phyloP scores from a whole-genome alignment of 495 filamentous ascomycete genomes.

The Glarea lozoyensis region DNA sequence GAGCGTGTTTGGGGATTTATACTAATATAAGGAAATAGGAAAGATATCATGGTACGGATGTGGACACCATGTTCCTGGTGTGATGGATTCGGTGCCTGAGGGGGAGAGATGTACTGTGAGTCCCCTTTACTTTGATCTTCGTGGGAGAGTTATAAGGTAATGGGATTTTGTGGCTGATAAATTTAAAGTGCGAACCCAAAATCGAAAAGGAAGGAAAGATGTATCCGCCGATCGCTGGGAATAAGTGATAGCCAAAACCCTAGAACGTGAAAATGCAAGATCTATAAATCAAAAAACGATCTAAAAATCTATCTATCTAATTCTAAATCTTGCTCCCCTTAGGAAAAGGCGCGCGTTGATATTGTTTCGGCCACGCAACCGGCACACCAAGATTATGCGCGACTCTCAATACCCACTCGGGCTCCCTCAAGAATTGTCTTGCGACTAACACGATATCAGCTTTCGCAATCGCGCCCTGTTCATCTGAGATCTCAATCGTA shows the following conservation, averaged over 20 bases:
- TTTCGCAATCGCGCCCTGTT: conserved; percentile 35
- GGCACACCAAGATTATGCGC: conserved; percentile 51
- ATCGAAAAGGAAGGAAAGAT: conserved; percentile 49
- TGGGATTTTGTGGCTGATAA: neutral
- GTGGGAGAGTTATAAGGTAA: neutral
- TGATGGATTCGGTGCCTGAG: conserved; percentile 54
- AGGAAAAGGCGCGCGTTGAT: conserved; percentile 18
- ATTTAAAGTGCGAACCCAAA: conserved; percentile 42
- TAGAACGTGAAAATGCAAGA: neutral
- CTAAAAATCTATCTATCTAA: neutral
- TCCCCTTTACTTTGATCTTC: neutral
- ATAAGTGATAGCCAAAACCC: conserved; percentile 6
- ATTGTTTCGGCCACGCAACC: conserved; percentile 48
- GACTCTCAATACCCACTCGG: conserved; percentile 54
- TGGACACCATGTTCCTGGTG: conserved; percentile 55
- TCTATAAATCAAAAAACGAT: neutral
- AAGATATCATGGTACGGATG: conserved; percentile 66
- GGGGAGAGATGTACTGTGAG: conserved; percentile 47
- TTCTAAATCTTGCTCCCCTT: conserved; percentile 14
- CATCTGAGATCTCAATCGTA: conserved; percentile 30
- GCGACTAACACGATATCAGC: conserved; percentile 58
- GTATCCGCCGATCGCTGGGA: conserved; percentile 49
- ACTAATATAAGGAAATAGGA: conserved; percentile 28
- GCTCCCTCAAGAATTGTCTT: conserved; percentile 57
- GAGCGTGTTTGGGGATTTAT: neutral